Evolutionary conservation across 2,329 filamentous ascomycete species (phyloP).

Genomic region (Scleromitrula shiraiana): DNA sequence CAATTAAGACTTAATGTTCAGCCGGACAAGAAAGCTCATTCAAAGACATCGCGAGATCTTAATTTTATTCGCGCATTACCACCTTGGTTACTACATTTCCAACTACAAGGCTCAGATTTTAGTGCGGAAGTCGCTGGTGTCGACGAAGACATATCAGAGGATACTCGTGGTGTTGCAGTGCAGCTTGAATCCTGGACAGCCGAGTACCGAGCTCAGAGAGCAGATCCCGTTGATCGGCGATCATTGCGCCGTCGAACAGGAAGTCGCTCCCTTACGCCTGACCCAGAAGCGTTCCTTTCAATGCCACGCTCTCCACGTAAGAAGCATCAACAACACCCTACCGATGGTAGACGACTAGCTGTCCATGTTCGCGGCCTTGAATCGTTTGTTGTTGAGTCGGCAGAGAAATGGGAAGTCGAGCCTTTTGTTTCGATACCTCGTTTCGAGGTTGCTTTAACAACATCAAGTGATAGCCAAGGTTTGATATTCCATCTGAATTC

Average conservation of each 20-base stretch:
- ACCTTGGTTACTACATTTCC: conserved; percentile 74
- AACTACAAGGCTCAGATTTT: conserved; percentile 81
- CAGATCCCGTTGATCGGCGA: conserved; percentile 54
- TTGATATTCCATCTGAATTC: conserved; percentile 83
- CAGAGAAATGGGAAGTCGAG: conserved; percentile 75
- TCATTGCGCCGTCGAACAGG: conserved; percentile 60
- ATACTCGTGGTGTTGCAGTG: conserved; percentile 73
- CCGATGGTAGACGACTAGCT: conserved; percentile 74
- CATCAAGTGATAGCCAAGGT: conserved; percentile 77
- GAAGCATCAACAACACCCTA: conserved; percentile 41
- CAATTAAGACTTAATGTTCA: conserved; percentile 69
- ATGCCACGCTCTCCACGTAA: conserved; percentile 43
- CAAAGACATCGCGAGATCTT: conserved; percentile 43
- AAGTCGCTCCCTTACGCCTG: conserved; percentile 60
- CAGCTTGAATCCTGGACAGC: conserved; percentile 83
- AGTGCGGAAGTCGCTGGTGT: conserved; percentile 85
- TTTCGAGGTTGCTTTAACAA: conserved; percentile 80
- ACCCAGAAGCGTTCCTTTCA: conserved; percentile 52
- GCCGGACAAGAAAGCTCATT: conserved; percentile 47
- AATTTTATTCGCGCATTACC: conserved; percentile 75
- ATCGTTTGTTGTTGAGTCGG: conserved; percentile 81
- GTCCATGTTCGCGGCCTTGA: conserved; percentile 79
- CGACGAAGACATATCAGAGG: conserved; percentile 73
- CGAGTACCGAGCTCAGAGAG: conserved; percentile 78
- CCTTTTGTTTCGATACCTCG: conserved; percentile 80